These are phyloP conservation scores for Coniferiporia weirii DNA, from an alignment of 1,284 basidiomycete genomes.

Conservation along the genomic window DNA sequence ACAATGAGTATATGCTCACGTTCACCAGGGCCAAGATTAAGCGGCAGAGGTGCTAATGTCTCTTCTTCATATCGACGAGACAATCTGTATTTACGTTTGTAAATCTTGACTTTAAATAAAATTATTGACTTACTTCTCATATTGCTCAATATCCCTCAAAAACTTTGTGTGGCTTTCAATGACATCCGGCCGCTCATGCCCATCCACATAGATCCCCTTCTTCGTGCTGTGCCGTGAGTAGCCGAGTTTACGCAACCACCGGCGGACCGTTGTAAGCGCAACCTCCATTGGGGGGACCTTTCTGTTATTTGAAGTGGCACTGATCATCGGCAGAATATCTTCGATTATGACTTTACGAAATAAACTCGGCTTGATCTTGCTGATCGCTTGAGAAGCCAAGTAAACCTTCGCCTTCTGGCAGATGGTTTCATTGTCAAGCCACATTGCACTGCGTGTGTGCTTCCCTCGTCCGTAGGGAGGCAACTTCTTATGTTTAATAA, in stretches of 20 bases:
- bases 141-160: constrained; percentile 15
- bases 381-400: background rate
- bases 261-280: constrained; percentile 16
- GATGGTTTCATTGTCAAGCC: constrained; percentile 4
- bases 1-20: constrained; percentile 21
- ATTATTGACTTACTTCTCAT: constrained; percentile 17
- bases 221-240: constrained; percentile 16
- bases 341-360: constrained; percentile 21
- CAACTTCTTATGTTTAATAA: background rate
- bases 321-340: constrained; percentile 20
- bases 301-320: constrained; percentile 5
- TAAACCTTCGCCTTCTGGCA: background rate
- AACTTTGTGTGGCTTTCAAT: constrained; percentile 21
- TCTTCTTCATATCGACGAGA: constrained; percentile 18
- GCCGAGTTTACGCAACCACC: constrained; percentile 24
- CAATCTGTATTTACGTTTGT: constrained; percentile 6
- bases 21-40: constrained; percentile 19
- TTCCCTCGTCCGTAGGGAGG: background rate
- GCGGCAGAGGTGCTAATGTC: constrained; percentile 19
- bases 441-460: background rate
- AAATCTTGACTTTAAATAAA: background rate
- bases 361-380: constrained; percentile 1
- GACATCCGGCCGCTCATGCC: constrained; percentile 26
- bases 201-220: constrained; percentile 27
- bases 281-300: constrained; percentile 7